phyloP scores from a whole-genome alignment of 345 rosid species.

The Arabis hirsuta region DNA sequence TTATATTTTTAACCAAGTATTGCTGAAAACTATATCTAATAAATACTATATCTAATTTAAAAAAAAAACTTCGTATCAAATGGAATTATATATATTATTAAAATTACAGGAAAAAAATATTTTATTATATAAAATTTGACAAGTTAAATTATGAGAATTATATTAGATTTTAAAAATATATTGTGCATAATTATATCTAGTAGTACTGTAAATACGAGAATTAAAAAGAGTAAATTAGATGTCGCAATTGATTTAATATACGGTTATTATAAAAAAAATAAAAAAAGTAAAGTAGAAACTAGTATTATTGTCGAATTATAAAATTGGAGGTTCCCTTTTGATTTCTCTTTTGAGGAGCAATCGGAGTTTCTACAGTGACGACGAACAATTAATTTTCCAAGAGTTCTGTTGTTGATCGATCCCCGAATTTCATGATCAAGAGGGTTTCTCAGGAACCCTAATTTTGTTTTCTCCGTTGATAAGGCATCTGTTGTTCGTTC shows the following conservation, averaged over 20 bases:
- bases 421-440: conserved; percentile 10
- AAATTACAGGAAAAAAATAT: too few species aligned
- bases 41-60: too few species aligned
- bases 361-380: not conserved
- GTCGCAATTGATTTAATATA: too few species aligned
- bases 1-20: too few species aligned
- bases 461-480: not conserved
- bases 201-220: not conserved
- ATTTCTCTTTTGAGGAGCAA: not conserved
- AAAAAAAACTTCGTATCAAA: too few species aligned
- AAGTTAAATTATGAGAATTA: too few species aligned
- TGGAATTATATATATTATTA: too few species aligned
- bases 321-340: too few species aligned
- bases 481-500: not conserved
- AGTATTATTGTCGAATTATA: not conserved
- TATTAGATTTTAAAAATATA: too few species aligned
- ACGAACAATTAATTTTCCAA: not conserved
- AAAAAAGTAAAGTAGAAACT: not conserved
- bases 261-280: not conserved
- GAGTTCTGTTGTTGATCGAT: conserved; percentile 2
- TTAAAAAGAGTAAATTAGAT: not conserved
- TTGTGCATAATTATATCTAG: too few species aligned
- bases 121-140: too few species aligned
- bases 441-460: conserved; percentile 22
- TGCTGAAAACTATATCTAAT: too few species aligned